These are phyloP conservation scores for Aegilops longissima DNA, from an alignment of 176 grass and related monocot species.

Conservation along the genomic window DNA sequence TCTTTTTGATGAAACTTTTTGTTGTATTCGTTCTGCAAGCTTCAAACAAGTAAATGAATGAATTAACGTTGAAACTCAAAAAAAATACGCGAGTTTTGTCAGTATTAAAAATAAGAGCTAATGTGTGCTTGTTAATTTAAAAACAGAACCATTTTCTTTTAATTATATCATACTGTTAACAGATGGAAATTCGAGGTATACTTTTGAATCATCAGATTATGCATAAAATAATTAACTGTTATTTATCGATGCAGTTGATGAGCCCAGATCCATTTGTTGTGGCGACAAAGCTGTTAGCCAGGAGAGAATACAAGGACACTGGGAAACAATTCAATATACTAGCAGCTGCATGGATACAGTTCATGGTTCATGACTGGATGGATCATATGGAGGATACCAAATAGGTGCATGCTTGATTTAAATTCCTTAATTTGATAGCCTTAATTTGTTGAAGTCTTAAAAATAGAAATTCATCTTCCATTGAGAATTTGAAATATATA, in stretches of 20 bases:
- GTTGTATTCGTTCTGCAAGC: no score
- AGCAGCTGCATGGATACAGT: slow-evolving; percentile 66
- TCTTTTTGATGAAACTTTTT: no score
- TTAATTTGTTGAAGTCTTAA: slow-evolving; percentile 8
- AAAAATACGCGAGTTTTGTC: background rate
- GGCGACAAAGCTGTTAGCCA: slow-evolving; percentile 48
- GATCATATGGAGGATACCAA: slow-evolving; percentile 61
- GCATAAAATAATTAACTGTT: slow-evolving; percentile 2
- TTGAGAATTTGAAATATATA: slow-evolving; percentile 24
- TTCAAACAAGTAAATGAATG: no score
- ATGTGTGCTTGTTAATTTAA: slow-evolving; percentile 12
- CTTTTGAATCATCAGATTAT: slow-evolving; percentile 12
- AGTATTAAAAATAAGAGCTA: slow-evolving; percentile 21
- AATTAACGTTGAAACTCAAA: background rate
- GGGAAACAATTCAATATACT: slow-evolving; percentile 66
- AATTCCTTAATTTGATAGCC: background rate
- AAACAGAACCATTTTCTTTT: background rate
- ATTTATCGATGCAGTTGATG: slow-evolving; percentile 34
- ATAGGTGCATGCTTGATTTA: slow-evolving; percentile 40
- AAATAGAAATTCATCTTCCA: background rate
- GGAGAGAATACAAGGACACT: slow-evolving; percentile 52
- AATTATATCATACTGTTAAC: slow-evolving; percentile 12
- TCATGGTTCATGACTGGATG: slow-evolving; percentile 79
- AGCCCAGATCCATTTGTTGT: slow-evolving; percentile 57
- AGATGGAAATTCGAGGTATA: slow-evolving; percentile 18